Percentiles rank a stretch among this genome's conserved stretches.
Conservation (phyloP, 2,329 filamentous ascomycete genomes). For the Monilinia fructigena region DNA sequence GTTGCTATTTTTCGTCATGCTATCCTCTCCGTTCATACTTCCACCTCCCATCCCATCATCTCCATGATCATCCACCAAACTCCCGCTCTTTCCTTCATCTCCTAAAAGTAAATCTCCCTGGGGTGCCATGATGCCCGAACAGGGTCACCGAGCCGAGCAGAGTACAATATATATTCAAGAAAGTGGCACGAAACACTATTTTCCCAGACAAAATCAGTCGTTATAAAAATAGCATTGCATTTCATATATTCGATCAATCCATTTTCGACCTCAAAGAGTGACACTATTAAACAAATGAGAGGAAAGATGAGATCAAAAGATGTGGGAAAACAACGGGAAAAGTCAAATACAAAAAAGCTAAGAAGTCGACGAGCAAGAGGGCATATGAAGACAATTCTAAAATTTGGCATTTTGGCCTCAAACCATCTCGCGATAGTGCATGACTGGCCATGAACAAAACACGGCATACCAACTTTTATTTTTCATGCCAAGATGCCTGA, state of each 20-base stretch:
- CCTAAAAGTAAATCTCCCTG: neutral
- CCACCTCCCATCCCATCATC: neutral
- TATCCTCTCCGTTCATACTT: neutral
- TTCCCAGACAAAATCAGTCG: neutral
- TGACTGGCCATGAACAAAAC: neutral
- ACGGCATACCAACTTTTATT: neutral
- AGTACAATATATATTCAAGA: neutral
- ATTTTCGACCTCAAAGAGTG: neutral
- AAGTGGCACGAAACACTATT: neutral
- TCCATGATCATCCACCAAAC: neutral
- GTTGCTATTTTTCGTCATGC: neutral
- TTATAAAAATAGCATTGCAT: neutral
- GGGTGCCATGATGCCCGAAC: neutral
- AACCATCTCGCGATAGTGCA: slow-evolving; percentile 8
- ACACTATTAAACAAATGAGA: no score
- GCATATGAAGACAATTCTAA: neutral
- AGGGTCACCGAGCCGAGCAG: neutral
- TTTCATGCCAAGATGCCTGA: slow-evolving; percentile 14
- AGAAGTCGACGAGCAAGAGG: neutral
- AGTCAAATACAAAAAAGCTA: neutral
- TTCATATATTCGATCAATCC: neutral
- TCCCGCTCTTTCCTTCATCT: neutral
- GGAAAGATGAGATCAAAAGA: neutral
- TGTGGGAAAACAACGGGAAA: neutral
- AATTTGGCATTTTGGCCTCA: slow-evolving; percentile 1